Conservation (phyloP, 305 asterid species). For the Euphrasia arctica region DNA sequence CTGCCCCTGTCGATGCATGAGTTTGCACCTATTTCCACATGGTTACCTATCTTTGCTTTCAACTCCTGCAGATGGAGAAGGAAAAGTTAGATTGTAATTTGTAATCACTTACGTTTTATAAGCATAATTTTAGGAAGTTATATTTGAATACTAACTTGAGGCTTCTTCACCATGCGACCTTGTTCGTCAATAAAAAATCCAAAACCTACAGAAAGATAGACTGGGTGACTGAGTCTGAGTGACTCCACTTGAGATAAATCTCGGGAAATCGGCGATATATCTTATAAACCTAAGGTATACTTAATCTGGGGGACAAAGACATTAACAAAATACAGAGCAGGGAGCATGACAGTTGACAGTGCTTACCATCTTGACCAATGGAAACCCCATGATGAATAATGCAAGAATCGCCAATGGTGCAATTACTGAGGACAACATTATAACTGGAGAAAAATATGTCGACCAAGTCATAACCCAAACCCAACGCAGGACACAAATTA, state of each 20-base stretch:
- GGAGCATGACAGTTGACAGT: conserved; percentile 14
- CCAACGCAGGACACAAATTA: neutral
- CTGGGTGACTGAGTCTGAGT: conserved; percentile 12
- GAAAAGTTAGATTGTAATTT: conserved; percentile 2
- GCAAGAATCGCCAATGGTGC: conserved; percentile 77
- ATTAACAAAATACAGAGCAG: conserved; percentile 1
- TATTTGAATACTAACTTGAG: conserved; percentile 57
- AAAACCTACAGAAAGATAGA: conserved; percentile 52
- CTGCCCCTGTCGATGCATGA: conserved; percentile 94
- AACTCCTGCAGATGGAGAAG: conserved; percentile 42
- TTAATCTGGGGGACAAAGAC: neutral
- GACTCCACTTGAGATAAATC: conserved; percentile 16
- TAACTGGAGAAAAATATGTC: conserved; percentile 45
- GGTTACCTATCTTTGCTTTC: conserved; percentile 68
- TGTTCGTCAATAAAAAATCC: conserved; percentile 75
- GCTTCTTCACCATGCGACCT: conserved; percentile 81
- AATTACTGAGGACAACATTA: conserved; percentile 71
- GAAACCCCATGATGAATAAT: conserved; percentile 75
- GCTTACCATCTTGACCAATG: conserved; percentile 95
- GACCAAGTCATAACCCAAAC: conserved; percentile 7
- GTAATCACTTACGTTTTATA: neutral
- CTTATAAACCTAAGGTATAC: neutral
- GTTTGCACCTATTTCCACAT: conserved; percentile 93
- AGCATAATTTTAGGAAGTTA: conserved; percentile 17
- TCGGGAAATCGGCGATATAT: conserved; percentile 15